phyloP scores from a whole-genome alignment of 768 basidiomycete genomes.

The Pilatotrama ljubarskyi region DNA sequence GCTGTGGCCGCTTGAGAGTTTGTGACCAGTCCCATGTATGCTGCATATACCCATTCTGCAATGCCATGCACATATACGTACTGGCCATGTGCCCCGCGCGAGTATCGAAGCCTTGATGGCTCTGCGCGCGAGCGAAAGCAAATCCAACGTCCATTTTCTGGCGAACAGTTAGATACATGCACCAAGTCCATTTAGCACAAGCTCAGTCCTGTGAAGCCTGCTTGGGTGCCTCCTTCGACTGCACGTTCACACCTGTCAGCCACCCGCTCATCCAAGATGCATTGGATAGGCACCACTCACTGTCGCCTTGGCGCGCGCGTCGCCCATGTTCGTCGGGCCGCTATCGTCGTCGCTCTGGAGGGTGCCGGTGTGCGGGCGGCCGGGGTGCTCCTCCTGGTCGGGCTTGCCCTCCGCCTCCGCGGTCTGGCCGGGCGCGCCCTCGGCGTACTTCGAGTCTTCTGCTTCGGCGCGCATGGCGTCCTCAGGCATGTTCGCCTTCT shows the following conservation, averaged over 20 bases:
- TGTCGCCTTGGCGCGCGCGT: constrained; percentile 20
- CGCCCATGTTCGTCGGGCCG: constrained; percentile 21
- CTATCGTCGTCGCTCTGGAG: constrained; percentile 20
- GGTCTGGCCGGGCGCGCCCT: constrained; percentile 25
- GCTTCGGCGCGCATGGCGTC: constrained; percentile 29
- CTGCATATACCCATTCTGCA: too few species aligned
- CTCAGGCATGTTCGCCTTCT: constrained; percentile 27
- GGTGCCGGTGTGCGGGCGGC: constrained; percentile 19
- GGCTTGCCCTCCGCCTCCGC: constrained; percentile 24
- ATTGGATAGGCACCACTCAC: not conserved
- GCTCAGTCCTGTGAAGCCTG: constrained; percentile 15
- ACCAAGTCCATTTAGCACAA: not conserved
- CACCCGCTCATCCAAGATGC: too few species aligned
- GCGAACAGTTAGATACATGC: constrained; percentile 12
- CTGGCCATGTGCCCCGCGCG: too few species aligned
- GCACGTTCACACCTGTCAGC: not conserved
- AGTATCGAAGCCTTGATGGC: not conserved
- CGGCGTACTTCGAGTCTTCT: constrained; percentile 15
- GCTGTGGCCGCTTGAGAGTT: not conserved
- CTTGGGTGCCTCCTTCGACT: constrained; percentile 24
- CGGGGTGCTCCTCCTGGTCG: constrained; percentile 28
- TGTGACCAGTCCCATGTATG: not conserved
- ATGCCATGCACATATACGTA: too few species aligned
- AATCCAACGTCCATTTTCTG: not conserved
- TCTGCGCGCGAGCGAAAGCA: not conserved